Percentiles rank a stretch among this genome's conserved stretches.
phyloP scores from a whole-genome alignment of 2,329 filamentous ascomycete genomes.

The Venturia pyrina region DNA sequence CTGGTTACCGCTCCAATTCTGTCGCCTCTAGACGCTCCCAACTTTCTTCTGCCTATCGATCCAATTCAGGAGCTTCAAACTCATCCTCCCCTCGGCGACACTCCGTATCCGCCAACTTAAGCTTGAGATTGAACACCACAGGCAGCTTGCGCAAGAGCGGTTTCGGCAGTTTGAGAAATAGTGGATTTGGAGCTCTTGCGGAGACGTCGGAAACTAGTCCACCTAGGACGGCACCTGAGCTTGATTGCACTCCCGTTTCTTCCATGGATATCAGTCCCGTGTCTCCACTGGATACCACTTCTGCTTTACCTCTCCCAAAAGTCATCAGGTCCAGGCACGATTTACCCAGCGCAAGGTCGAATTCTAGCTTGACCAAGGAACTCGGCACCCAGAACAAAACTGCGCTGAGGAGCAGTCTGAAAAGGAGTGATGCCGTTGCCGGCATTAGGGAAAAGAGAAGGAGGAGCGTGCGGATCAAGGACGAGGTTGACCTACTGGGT shows the following conservation, averaged over 20 bases:
- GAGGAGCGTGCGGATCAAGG: not conserved
- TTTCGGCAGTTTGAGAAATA: not conserved
- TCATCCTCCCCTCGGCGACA: not conserved
- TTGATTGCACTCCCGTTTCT: not conserved
- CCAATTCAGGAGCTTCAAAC: not conserved
- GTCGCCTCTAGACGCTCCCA: not conserved
- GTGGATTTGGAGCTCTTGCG: not conserved
- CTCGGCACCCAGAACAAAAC: not conserved
- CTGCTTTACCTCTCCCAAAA: not conserved
- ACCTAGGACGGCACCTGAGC: not conserved
- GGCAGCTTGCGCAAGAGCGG: not conserved
- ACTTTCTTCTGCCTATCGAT: not conserved
- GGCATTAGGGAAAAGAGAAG: not conserved
- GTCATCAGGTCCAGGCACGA: not conserved
- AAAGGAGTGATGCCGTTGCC: slow-evolving; percentile 6
- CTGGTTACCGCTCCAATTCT: not conserved
- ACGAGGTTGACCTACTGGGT: not conserved
- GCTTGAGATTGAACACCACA: not conserved
- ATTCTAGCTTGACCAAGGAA: not conserved
- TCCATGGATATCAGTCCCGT: not conserved
- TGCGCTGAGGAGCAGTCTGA: not conserved
- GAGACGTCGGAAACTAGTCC: not conserved
- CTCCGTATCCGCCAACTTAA: not conserved
- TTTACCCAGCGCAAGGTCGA: not conserved
- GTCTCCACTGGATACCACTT: too few species aligned